Conservation (phyloP, 306 rosid genomes). For the Mimosa pudica region DNA sequence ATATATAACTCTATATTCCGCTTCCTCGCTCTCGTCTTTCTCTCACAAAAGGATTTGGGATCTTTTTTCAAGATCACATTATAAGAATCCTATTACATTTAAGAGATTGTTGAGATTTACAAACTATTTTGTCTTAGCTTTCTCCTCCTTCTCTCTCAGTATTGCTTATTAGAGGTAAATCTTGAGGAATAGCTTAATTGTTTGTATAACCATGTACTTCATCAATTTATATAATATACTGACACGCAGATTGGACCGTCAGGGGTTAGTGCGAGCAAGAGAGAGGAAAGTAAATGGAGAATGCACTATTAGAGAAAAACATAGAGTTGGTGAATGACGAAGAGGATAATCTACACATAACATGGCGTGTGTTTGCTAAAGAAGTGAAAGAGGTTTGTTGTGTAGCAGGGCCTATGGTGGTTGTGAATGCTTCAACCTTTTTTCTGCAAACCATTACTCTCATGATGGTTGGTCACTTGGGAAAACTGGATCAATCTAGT, state of each 20-base stretch:
- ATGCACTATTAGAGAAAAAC: not conserved
- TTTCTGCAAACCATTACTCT: conserved; percentile 51
- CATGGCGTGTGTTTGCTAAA: not conserved
- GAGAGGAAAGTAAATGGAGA: not conserved
- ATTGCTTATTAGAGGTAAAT: too few relatives aligned
- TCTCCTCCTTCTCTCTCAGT: too few relatives aligned
- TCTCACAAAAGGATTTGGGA: not conserved
- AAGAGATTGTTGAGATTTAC: too few relatives aligned
- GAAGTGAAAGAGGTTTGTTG: conserved; percentile 39
- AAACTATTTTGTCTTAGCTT: too few relatives aligned
- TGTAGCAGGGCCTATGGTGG: conserved; percentile 59
- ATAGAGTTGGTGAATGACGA: not conserved
- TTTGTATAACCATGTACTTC: not conserved
- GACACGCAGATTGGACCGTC: too few relatives aligned
- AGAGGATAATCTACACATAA: not conserved
- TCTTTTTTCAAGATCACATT: not conserved
- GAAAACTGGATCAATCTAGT: conserved; percentile 66
- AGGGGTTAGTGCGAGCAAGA: too few relatives aligned
- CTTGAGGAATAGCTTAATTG: too few relatives aligned
- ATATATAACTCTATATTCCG: not conserved
- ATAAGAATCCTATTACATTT: not conserved
- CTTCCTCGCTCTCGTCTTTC: not conserved
- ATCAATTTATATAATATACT: too few relatives aligned
- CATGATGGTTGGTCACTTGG: conserved; percentile 70
- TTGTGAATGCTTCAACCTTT: conserved; percentile 51